These are phyloP conservation scores for Achlya hypogyna DNA, from an alignment of 352 stramenopile species.

Conservation along the genomic window DNA sequence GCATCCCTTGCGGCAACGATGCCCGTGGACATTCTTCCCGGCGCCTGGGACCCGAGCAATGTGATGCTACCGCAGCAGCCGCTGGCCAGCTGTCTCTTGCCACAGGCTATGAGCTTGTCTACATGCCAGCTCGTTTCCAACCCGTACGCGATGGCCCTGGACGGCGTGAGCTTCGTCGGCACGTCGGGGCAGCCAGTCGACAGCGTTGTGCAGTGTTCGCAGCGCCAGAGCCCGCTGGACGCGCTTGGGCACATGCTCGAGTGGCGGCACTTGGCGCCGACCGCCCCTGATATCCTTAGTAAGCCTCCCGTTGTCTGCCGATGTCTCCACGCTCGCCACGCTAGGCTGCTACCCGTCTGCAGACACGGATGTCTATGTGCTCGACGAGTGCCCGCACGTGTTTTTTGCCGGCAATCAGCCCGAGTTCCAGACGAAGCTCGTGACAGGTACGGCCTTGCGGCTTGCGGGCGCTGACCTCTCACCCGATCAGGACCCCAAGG, in stretches of 20 bases:
- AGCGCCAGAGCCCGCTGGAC: conserved; percentile 32
- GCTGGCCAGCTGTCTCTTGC: conserved; percentile 91
- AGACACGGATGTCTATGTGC: conserved; percentile 87
- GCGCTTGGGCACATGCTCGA: conserved; percentile 66
- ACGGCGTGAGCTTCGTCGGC: conserved; percentile 62
- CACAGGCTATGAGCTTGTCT: conserved; percentile 63
- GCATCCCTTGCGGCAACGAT: conserved; percentile 65
- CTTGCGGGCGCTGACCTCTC: not conserved
- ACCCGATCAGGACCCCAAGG: conserved; percentile 28
- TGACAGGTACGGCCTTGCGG: conserved; percentile 31
- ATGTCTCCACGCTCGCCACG: not conserved
- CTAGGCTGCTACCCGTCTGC: conserved; percentile 86
- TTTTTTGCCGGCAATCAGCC: conserved; percentile 90
- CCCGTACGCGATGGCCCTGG: conserved; percentile 81
- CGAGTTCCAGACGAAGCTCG: conserved; percentile 67
- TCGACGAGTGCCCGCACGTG: conserved; percentile 80
- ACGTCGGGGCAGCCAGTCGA: conserved; percentile 81
- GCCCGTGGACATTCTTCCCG: conserved; percentile 89
- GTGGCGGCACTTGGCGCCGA: conserved; percentile 89
- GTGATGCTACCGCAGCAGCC: conserved; percentile 90
- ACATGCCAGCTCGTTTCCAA: conserved; percentile 87
- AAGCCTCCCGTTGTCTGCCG: not conserved
- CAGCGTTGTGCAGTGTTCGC: conserved; percentile 70
- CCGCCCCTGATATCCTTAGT: conserved; percentile 81
- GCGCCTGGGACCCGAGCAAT: conserved; percentile 80